Evolutionary conservation across 768 basidiomycete genomes (phyloP).

Genomic region (Suillus occidentalis): DNA sequence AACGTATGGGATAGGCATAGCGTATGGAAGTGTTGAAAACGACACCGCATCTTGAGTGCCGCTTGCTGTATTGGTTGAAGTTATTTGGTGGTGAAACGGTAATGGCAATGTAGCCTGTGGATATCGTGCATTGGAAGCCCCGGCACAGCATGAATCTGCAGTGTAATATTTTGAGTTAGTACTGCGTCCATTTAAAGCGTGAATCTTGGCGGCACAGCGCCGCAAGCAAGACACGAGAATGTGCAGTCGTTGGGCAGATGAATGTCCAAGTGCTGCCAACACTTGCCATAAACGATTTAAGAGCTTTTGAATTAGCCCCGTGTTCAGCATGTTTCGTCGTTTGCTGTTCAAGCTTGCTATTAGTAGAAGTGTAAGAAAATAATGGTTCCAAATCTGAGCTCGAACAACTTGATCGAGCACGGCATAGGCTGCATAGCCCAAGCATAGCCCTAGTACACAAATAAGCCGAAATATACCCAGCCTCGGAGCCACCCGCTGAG

Average conservation of each 20-base stretch:
- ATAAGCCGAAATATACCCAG: too few species aligned
- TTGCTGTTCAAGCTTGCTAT: background rate
- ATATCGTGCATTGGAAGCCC: background rate
- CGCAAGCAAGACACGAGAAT: background rate
- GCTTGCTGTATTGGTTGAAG: background rate
- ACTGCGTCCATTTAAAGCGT: background rate
- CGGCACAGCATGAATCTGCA: background rate
- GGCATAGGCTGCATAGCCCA: too few species aligned
- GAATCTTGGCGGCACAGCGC: background rate
- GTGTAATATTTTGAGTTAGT: background rate
- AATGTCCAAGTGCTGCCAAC: background rate
- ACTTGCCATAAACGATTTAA: background rate
- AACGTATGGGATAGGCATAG: background rate
- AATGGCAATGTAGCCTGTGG: background rate
- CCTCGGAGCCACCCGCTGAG: too few species aligned
- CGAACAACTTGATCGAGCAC: background rate
- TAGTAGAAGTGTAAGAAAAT: background rate
- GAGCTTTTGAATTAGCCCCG: background rate
- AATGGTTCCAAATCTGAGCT: background rate
- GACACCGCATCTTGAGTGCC: background rate
- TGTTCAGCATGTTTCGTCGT: background rate
- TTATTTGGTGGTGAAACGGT: background rate
- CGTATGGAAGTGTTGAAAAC: background rate
- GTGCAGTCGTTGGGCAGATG: background rate
- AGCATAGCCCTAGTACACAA: too few species aligned